Evolutionary conservation across 768 basidiomycete species (phyloP).

Genomic region (Agaricus blazei): DNA sequence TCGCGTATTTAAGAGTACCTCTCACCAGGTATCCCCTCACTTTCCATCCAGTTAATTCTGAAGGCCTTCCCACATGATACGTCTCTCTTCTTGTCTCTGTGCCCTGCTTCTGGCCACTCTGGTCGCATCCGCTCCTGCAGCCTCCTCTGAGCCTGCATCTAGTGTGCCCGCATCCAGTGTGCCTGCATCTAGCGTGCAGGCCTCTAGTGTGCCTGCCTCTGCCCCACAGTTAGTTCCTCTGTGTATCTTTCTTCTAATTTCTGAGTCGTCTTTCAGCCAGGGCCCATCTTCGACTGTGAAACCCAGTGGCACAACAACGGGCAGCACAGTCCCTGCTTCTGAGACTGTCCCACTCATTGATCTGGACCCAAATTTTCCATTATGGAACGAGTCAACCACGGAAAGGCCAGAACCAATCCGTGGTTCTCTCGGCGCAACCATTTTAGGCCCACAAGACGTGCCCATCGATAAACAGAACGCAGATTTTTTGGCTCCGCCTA

Average conservation of each 20-base stretch:
- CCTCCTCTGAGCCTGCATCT: constrained; percentile 13
- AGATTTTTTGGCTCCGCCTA: constrained; percentile 39
- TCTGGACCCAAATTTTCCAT: constrained; percentile 38
- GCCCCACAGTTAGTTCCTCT: too few relatives aligned
- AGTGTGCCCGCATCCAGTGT: constrained; percentile 14
- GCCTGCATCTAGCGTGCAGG: not conserved
- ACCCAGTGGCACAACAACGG: constrained; percentile 11
- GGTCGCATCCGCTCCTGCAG: constrained; percentile 22
- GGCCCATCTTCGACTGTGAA: constrained; percentile 13
- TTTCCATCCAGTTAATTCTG: not conserved
- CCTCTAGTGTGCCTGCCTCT: too few relatives aligned
- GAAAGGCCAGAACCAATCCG: constrained; percentile 29
- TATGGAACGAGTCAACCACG: constrained; percentile 26
- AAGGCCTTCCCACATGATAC: constrained; percentile 27
- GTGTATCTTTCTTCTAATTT: not conserved
- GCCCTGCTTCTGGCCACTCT: constrained; percentile 27
- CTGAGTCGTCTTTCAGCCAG: not conserved
- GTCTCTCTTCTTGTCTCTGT: constrained; percentile 27
- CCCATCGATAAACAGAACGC: constrained; percentile 38
- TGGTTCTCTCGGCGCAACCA: constrained; percentile 32
- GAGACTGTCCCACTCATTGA: constrained; percentile 39
- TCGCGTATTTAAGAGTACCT: constrained; percentile 7
- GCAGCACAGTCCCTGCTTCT: constrained; percentile 20
- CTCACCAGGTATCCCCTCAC: not conserved
- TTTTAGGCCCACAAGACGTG: constrained; percentile 38